A percentile compares a stretch with the other conserved stretches of the same genome.
Conservation (phyloP, 2,329 filamentous ascomycete genomes). For the Phialemoniopsis sp. region DNA sequence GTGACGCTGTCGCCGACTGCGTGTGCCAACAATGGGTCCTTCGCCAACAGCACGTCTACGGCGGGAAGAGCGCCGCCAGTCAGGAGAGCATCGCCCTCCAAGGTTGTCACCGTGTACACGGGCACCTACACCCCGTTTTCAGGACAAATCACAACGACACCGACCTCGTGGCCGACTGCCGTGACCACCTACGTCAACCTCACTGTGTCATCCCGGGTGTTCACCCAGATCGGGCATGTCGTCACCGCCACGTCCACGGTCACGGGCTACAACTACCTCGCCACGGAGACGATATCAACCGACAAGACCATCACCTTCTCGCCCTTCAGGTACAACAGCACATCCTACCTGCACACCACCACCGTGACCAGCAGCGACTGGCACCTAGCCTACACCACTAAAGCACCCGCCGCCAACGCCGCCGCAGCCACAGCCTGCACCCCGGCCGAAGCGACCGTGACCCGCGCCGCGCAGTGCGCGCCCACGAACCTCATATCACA, state of each 20-base stretch:
- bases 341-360: constrained; percentile 2
- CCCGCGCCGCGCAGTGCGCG: constrained; percentile 4
- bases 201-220: constrained; percentile 4
- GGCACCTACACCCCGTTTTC: constrained; percentile 6
- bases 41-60: neutral
- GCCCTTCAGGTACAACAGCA: constrained; percentile 1
- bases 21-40: constrained; percentile 1
- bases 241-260: constrained; percentile 4
- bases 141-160: constrained; percentile 5
- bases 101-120: constrained; percentile 3
- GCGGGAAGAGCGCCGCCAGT: too few species aligned
- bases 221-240: constrained; percentile 3
- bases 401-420: neutral
- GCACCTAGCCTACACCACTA: constrained; percentile 5
- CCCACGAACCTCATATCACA: constrained; percentile 7
- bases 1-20: constrained; percentile 3
- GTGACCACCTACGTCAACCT: constrained; percentile 4
- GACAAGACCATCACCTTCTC: neutral
- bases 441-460: too few species aligned
- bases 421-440: neutral
- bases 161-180: constrained; percentile 4
- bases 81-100: too few species aligned
- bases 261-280: constrained; percentile 3
- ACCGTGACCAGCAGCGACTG: constrained; percentile 5
- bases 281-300: neutral